These are phyloP conservation scores for Hericium alpestre DNA, from an alignment of 768 basidiomycete genomes.

Conservation along the genomic window DNA sequence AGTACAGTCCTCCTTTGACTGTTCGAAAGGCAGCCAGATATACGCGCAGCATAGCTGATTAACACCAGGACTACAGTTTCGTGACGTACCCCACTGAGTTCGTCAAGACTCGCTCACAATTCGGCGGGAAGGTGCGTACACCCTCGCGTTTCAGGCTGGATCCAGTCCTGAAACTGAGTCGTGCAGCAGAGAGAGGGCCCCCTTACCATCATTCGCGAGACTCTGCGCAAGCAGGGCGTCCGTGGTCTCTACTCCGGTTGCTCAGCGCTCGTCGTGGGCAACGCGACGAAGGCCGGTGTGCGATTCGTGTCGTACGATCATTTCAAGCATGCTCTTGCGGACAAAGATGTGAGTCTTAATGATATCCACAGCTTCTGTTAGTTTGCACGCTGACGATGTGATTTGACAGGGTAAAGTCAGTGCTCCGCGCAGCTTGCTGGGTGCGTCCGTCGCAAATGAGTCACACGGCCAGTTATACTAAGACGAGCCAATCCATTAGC, in stretches of 20 bases:
- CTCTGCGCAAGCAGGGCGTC: slow-evolving; percentile 65
- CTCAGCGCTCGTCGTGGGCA: slow-evolving; percentile 81
- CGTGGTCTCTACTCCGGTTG: slow-evolving; percentile 89
- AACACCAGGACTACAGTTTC: slow-evolving; percentile 44
- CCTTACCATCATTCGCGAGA: slow-evolving; percentile 62
- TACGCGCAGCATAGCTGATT: slow-evolving; percentile 17
- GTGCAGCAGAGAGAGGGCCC: slow-evolving; percentile 55
- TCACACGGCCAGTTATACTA: too few species aligned
- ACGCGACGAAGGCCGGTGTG: slow-evolving; percentile 90
- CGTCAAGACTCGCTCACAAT: slow-evolving; percentile 90
- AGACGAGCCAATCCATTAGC: slow-evolving; percentile 26
- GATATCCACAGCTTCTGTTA: not conserved
- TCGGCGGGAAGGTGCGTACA: slow-evolving; percentile 59
- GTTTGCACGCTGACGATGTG: not conserved
- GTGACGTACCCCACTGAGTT: slow-evolving; percentile 86
- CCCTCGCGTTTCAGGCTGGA: too few species aligned
- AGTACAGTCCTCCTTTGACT: slow-evolving; percentile 19
- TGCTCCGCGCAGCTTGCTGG: slow-evolving; percentile 74
- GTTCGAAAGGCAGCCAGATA: not conserved
- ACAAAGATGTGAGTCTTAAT: slow-evolving; percentile 52
- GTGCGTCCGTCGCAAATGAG: slow-evolving; percentile 26
- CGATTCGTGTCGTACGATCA: slow-evolving; percentile 91
- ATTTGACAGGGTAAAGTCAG: slow-evolving; percentile 73
- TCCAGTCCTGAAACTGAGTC: too few species aligned
- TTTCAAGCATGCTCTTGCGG: slow-evolving; percentile 77